Evolutionary conservation across 1,284 basidiomycete species (phyloP).

Genomic region (Athelia psychrophila): DNA sequence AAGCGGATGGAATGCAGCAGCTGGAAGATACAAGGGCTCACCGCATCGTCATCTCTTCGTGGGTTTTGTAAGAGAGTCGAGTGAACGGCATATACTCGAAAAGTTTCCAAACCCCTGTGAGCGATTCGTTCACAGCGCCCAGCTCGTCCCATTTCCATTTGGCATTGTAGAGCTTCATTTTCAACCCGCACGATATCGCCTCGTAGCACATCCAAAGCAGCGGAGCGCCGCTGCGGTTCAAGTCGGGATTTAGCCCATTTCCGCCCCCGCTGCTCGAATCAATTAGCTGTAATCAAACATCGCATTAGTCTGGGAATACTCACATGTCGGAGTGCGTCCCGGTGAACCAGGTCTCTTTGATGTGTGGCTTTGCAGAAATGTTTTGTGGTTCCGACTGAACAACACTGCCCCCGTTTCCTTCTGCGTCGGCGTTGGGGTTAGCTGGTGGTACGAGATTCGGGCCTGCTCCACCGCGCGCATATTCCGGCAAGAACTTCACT

Average conservation of each 20-base stretch:
- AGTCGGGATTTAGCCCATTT: neutral
- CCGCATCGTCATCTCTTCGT: neutral
- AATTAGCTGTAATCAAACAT: neutral
- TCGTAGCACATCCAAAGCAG: slow-evolving; percentile 6
- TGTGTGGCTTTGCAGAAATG: neutral
- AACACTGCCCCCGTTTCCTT: neutral
- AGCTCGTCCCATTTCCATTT: slow-evolving; percentile 3
- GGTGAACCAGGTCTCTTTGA: slow-evolving; percentile 3
- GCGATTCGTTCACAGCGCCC: neutral
- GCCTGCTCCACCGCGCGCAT: slow-evolving; percentile 3
- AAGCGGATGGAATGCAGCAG: neutral
- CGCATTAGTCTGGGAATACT: neutral
- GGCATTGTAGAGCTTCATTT: neutral
- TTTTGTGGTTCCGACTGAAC: neutral
- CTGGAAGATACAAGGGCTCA: neutral
- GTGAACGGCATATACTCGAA: neutral
- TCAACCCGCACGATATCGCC: slow-evolving; percentile 1
- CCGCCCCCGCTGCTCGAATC: slow-evolving; percentile 2
- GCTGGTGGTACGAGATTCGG: neutral
- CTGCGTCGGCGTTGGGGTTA: neutral
- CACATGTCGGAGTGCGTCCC: slow-evolving; percentile 3
- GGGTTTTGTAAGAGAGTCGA: neutral
- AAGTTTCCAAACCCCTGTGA: neutral
- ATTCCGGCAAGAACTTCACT: slow-evolving; percentile 36
- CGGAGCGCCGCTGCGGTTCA: neutral